A percentile compares a stretch with the other conserved stretches of the same genome.
Evolutionary conservation across 345 rosid species (phyloP).

Genomic region (Microthlaspi erraticum): DNA sequence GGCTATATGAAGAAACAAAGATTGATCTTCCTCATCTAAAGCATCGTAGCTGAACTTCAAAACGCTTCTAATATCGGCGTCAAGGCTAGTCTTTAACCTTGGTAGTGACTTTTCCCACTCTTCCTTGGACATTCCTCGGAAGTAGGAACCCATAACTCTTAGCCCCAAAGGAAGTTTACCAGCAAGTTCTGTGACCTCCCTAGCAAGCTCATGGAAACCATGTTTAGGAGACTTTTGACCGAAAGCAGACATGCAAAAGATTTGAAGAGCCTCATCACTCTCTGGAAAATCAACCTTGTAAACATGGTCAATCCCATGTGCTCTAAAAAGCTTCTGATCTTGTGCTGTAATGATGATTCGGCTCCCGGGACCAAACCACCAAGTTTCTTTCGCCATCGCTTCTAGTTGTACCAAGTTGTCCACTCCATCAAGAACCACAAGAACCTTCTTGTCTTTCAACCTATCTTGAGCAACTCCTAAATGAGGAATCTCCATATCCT

Average conservation of each 20-base stretch:
- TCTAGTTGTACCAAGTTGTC: background rate
- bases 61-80: background rate
- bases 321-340: background rate
- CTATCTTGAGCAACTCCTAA: background rate
- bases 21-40: background rate
- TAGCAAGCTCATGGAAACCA: background rate
- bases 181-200: background rate
- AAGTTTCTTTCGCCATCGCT: background rate
- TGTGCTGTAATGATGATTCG: background rate
- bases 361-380: slow-evolving; percentile 10
- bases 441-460: slow-evolving; percentile 1
- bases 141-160: slow-evolving; percentile 19
- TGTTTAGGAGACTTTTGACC: background rate
- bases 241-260: background rate
- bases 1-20: slow-evolving; percentile 14
- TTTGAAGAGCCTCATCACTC: background rate
- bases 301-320: background rate
- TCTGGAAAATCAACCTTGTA: background rate
- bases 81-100: background rate
- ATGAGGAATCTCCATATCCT: background rate
- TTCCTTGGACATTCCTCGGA: slow-evolving; percentile 11
- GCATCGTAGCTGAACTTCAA: slow-evolving; percentile 13
- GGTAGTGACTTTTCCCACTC: background rate
- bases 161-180: slow-evolving; percentile 7
- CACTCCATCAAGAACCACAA: background rate